phyloP scores from a whole-genome alignment of 2,329 filamentous ascomycete genomes.

The Diaporthe sp. region DNA sequence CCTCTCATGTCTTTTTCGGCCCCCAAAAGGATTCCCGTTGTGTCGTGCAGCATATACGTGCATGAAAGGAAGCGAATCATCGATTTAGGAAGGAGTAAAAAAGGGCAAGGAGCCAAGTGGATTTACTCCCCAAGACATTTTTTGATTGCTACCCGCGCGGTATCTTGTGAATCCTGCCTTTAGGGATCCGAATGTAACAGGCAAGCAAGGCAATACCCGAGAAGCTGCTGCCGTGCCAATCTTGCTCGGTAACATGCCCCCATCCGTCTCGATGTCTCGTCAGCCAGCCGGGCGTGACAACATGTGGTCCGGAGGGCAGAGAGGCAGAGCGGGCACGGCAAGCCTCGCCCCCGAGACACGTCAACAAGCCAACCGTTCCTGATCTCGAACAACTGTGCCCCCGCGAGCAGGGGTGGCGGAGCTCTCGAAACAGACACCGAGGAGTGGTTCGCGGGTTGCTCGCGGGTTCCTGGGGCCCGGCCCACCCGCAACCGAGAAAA shows the following conservation, averaged over 20 bases:
- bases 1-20: background rate
- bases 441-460: no score
- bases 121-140: background rate
- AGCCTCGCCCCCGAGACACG: constrained; percentile 3
- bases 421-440: constrained; percentile 21
- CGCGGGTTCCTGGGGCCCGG: background rate
- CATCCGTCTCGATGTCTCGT: background rate
- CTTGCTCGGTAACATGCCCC: background rate
- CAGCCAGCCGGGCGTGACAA: background rate
- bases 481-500: no score
- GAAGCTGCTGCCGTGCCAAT: background rate
- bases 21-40: constrained; percentile 4
- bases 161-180: background rate
- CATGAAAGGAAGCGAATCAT: background rate
- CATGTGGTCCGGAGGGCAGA: background rate
- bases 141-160: background rate
- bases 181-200: background rate
- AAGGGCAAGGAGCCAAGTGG: background rate
- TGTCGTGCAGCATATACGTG: constrained; percentile 21
- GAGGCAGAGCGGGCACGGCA: background rate
- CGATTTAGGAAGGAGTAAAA: background rate
- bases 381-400: background rate
- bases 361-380: background rate
- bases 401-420: background rate
- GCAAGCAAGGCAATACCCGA: background rate